Evolutionary conservation across 768 basidiomycete genomes (phyloP).

Genomic region (Cystofilobasidium capitatum): DNA sequence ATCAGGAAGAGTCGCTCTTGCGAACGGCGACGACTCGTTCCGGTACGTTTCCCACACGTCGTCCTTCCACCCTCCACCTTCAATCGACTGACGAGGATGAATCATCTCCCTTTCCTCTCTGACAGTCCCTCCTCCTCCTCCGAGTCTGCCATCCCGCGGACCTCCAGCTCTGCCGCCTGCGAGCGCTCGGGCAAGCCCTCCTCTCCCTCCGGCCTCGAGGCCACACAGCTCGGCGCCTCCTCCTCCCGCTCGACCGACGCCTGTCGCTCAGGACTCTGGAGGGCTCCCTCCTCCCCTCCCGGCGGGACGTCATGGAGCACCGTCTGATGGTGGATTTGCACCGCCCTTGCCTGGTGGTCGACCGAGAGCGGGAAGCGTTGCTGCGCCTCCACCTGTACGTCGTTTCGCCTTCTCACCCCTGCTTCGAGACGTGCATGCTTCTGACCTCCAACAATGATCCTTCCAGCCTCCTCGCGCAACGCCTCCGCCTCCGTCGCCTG

Average conservation of each 20-base stretch:
- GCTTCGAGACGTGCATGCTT: too few species aligned
- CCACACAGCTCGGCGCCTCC: slow-evolving; percentile 1
- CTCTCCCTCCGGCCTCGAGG: slow-evolving; percentile 17
- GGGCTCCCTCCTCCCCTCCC: slow-evolving; percentile 23
- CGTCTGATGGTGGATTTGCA: not conserved
- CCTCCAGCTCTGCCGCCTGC: slow-evolving; percentile 35
- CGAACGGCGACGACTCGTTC: not conserved
- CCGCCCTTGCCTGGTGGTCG: slow-evolving; percentile 15
- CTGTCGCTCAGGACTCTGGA: not conserved
- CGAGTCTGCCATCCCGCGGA: slow-evolving; percentile 12
- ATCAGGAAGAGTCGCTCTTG: slow-evolving; percentile 1
- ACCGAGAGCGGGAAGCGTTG: not conserved
- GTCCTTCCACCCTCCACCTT: not conserved
- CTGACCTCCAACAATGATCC: not conserved
- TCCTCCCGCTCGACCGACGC: slow-evolving; percentile 1
- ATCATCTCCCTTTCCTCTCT: slow-evolving; percentile 28
- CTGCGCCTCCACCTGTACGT: slow-evolving; percentile 4
- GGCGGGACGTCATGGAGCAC: slow-evolving; percentile 14
- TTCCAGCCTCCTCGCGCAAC: slow-evolving; percentile 17
- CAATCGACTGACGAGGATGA: not conserved
- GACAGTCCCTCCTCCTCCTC: slow-evolving; percentile 13
- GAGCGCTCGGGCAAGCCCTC: slow-evolving; percentile 28
- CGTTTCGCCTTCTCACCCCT: not conserved
- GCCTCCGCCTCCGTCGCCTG: slow-evolving; percentile 1
- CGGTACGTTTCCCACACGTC: not conserved